A percentile compares a stretch with the other conserved stretches of the same genome.
Conservation (phyloP, 148 eudicot species). For the Spergularia marina region DNA sequence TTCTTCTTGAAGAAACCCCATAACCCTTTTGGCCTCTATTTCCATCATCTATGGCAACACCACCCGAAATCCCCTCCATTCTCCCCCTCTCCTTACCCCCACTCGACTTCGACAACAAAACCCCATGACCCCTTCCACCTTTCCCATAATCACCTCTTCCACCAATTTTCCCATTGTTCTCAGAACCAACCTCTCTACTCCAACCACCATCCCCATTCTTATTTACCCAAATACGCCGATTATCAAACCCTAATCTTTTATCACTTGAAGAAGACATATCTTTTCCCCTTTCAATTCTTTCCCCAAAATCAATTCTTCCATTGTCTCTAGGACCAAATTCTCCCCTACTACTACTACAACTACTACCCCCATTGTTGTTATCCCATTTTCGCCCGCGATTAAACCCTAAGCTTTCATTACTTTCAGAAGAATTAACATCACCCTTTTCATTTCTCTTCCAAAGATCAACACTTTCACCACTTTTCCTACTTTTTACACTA, state of each 20-base stretch:
- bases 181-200: constrained; percentile 10
- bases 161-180: constrained; percentile 8
- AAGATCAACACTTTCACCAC: constrained; percentile 15
- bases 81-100: constrained; percentile 27
- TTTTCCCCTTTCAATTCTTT: constrained; percentile 4
- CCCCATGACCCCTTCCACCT: constrained; percentile 25
- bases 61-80: constrained; percentile 23
- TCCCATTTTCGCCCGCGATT: not conserved
- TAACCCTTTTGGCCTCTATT: constrained; percentile 29
- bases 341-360: not conserved
- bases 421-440: constrained; percentile 32
- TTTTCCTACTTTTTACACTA: constrained; percentile 8
- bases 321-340: not conserved
- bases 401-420: not conserved
- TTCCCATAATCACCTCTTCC: constrained; percentile 10
- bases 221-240: not conserved
- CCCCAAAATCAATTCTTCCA: not conserved
- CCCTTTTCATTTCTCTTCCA: constrained; percentile 20
- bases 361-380: not conserved
- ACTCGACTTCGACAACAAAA: constrained; percentile 31
- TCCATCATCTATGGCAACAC: constrained; percentile 24
- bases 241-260: not conserved
- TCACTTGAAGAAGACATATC: not conserved
- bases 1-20: constrained; percentile 29
- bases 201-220: constrained; percentile 14